These are phyloP conservation scores for Hypoxylon sp. DNA, from an alignment of 2,329 filamentous ascomycete species.

Conservation along the genomic window DNA sequence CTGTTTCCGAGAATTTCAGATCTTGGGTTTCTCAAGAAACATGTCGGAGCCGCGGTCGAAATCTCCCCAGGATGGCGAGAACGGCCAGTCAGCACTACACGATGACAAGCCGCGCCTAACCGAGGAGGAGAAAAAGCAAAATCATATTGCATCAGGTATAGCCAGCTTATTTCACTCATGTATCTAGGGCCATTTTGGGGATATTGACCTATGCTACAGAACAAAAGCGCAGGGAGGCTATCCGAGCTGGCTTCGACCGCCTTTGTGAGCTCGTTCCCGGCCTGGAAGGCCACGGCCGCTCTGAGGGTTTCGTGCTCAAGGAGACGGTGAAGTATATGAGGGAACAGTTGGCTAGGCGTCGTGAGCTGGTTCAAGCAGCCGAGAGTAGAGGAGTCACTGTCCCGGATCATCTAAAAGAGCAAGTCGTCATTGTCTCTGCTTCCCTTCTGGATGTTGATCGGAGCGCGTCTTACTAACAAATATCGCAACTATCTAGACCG, in stretches of 20 bases:
- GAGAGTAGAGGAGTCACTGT: slow-evolving; percentile 69
- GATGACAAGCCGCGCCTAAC: slow-evolving; percentile 68
- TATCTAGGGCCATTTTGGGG: neutral
- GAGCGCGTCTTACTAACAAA: slow-evolving; percentile 15
- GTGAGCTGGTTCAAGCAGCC: slow-evolving; percentile 70
- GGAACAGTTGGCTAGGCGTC: slow-evolving; percentile 71
- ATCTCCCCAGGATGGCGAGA: slow-evolving; percentile 51
- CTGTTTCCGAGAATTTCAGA: slow-evolving; percentile 6
- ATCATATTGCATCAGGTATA: slow-evolving; percentile 68
- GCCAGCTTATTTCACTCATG: neutral
- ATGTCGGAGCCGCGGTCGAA: slow-evolving; percentile 49
- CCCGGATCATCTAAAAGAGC: slow-evolving; percentile 63
- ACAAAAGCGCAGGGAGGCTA: slow-evolving; percentile 77
- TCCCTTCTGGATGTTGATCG: neutral
- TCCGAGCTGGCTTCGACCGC: slow-evolving; percentile 86
- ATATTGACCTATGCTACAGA: slow-evolving; percentile 52
- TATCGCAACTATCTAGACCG: slow-evolving; percentile 39
- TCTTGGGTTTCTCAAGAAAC: slow-evolving; percentile 1
- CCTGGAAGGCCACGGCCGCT: slow-evolving; percentile 85
- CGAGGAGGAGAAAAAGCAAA: slow-evolving; percentile 69
- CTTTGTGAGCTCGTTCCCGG: slow-evolving; percentile 86
- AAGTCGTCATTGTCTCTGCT: slow-evolving; percentile 41
- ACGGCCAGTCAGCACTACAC: slow-evolving; percentile 53
- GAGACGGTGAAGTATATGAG: slow-evolving; percentile 77
- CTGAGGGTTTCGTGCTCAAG: slow-evolving; percentile 86